Conservation (phyloP, 2,329 filamentous ascomycete genomes). For the Diaporthe sp. region DNA sequence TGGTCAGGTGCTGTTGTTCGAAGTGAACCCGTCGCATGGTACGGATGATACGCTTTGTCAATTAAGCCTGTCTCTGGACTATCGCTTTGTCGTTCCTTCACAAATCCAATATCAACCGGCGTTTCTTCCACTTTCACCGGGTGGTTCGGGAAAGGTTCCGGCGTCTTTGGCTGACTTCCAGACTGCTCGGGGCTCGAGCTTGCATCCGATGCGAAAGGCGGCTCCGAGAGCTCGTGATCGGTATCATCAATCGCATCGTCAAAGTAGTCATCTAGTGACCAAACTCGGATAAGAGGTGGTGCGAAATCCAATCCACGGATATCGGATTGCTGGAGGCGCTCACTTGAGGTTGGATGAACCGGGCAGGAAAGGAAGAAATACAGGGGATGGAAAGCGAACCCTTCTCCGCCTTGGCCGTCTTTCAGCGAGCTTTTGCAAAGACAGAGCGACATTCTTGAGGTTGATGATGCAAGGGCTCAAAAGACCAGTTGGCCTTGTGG, state of each 20-base stretch:
- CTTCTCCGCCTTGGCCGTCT: neutral
- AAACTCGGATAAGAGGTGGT: neutral
- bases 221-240: neutral
- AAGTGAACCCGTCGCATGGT: neutral
- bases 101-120: neutral
- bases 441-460: neutral
- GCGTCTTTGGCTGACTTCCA: neutral
- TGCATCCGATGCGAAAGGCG: neutral
- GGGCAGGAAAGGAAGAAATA: constrained; percentile 1
- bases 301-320: neutral
- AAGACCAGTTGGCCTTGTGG: neutral
- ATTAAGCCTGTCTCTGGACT: neutral
- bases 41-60: neutral
- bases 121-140: neutral
- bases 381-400: neutral
- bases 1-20: neutral
- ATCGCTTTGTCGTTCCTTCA: neutral
- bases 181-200: neutral
- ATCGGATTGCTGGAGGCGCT: neutral
- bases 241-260: neutral
- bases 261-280: neutral
- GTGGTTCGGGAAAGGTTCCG: neutral
- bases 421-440: neutral
- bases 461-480: neutral
- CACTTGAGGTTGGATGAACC: neutral